Conservation (phyloP, 306 rosid species). For the Cucumis cinereus region DNA sequence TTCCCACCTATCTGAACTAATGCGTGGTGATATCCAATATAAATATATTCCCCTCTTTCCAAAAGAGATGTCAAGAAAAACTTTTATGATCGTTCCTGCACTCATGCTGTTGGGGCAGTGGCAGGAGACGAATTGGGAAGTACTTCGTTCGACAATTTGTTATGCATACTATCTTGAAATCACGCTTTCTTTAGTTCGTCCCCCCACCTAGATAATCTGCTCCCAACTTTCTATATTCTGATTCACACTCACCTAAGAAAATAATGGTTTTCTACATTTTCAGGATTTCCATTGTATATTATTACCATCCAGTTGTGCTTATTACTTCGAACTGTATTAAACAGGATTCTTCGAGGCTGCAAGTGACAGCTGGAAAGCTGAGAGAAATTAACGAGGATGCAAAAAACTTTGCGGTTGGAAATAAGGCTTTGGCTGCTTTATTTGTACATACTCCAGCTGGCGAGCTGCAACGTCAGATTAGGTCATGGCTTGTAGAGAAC, state of each 20-base stretch:
- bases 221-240: neutral
- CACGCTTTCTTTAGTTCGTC: neutral
- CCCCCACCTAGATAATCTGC: neutral
- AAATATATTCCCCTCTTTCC: neutral
- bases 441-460: constrained; percentile 99
- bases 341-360: constrained; percentile 86
- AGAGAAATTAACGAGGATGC: constrained; percentile 94
- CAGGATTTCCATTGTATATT: neutral
- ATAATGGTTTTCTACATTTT: neutral
- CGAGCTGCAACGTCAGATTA: constrained; percentile 93
- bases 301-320: neutral
- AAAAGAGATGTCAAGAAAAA: neutral
- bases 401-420: constrained; percentile 76
- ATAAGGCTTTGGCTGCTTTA: constrained; percentile 85
- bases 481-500: constrained; percentile 91
- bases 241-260: neutral
- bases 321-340: constrained; percentile 7
- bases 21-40: neutral
- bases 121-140: neutral
- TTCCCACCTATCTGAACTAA: neutral
- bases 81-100: neutral
- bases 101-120: neutral
- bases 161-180: neutral
- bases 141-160: neutral
- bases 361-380: constrained; percentile 93